Base-by-base conservation (phyloP, 2,329 filamentous ascomycete genomes). In the Epicoccum nigrum region DNA sequence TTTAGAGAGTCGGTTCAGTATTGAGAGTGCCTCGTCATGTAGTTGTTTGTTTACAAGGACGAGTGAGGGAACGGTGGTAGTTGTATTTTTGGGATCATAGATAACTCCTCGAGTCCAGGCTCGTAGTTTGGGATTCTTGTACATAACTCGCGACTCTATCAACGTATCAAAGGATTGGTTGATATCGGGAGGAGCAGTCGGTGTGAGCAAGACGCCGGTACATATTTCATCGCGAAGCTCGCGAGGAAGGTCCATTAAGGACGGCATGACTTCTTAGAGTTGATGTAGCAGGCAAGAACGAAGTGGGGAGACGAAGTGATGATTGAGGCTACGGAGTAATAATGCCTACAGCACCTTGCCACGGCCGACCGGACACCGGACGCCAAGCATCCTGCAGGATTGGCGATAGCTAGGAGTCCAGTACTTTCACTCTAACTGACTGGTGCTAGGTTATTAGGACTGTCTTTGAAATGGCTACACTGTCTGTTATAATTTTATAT, bases 221-320 rank as follows among this genome's bases (percentile, higher is more conserved):
- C 52, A 49, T 16, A 63, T 63, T 19, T 55, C 41, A 38, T 60
- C 55, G 37, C 58, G 59, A 7, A 62, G 28, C 42, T 62, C 58
- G 28, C 55, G 58, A 9, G 58, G 55, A 23, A 62, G 16, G 20
- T 47, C 33, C 42, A 57, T 41, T 23, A 62, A 34, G 3, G 51
- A 40, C 12, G 76, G 73, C 23, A 77, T 76, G 30, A n/a, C 15
- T 32, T 7, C 12, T 32, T 25, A 9, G 6, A 25, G 9, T 9
- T 25, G 23, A n/a, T n/a, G n/a, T n/a, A n/a, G n/a, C n/a, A n/a
- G n/a, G n/a, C n/a, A n/a, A n/a, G n/a, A n/a, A n/a, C n/a, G n/a
- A n/a, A n/a, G n/a, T n/a, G n/a, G n/a, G n/a, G n/a, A n/a, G n/a
- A n/a, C n/a, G n/a, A n/a, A n/a, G n/a, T n/a, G n/a, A n/a, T n/a